Conservation (phyloP, 768 basidiomycete genomes). For the Erythrobasidium yunnanense region DNA sequence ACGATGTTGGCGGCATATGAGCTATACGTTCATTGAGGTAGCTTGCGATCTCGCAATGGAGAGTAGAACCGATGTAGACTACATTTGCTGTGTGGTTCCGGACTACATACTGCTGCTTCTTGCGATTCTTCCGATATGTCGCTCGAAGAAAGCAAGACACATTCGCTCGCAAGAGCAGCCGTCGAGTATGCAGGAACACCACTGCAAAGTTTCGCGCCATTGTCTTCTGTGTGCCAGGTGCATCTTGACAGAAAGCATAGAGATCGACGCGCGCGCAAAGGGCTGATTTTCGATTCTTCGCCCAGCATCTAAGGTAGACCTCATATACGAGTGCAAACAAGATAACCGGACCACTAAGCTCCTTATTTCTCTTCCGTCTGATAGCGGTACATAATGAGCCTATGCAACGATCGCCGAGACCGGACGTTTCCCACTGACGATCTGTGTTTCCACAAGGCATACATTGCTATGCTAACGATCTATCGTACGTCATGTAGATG, state of each 20-base stretch:
- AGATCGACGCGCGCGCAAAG: background rate
- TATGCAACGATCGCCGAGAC: background rate
- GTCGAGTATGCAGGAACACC: conserved; percentile 11
- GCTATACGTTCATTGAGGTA: too few species aligned
- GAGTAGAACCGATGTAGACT: too few species aligned
- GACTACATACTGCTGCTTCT: background rate
- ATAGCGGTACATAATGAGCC: background rate
- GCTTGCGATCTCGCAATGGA: too few species aligned
- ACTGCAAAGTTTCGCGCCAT: conserved; percentile 4
- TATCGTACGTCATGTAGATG: conserved; percentile 4
- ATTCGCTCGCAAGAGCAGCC: conserved; percentile 4
- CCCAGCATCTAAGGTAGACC: background rate
- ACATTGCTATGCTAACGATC: conserved; percentile 25
- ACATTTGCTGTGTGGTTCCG: background rate
- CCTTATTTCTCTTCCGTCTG: background rate
- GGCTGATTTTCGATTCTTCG: background rate
- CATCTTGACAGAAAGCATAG: background rate
- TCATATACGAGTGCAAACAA: background rate
- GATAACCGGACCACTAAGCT: background rate
- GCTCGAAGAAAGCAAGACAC: background rate
- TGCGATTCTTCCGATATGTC: background rate
- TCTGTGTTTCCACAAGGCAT: background rate
- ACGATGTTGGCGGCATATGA: too few species aligned
- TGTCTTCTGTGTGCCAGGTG: conserved; percentile 15
- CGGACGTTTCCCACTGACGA: background rate